Evolutionary conservation across 148 eudicot species (phyloP).

Genomic region (Rhododendron molle): DNA sequence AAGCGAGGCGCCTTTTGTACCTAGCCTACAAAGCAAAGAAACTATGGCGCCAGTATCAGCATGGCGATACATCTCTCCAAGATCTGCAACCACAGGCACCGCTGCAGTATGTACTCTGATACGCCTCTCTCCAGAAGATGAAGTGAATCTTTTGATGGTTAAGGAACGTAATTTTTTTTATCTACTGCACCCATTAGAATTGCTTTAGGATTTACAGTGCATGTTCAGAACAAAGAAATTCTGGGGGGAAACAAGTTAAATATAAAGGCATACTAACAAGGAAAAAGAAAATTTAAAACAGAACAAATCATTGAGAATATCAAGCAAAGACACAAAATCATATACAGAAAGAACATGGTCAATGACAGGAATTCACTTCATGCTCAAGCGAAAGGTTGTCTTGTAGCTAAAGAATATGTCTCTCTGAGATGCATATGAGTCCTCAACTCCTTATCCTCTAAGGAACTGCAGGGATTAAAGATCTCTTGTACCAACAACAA

Average conservation of each 20-base stretch:
- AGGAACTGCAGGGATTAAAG: neutral
- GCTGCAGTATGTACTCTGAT: conserved; percentile 97
- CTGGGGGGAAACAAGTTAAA: neutral
- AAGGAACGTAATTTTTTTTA: conserved; percentile 26
- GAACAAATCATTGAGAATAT: neutral
- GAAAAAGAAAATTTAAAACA: neutral
- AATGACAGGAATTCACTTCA: neutral
- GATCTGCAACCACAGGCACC: conserved; percentile 85
- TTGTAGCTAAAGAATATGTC: neutral
- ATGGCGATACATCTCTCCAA: conserved; percentile 89
- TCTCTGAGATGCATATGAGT: neutral
- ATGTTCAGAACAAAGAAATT: neutral
- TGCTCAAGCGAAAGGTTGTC: neutral
- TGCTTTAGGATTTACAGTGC: neutral
- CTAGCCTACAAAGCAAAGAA: conserved; percentile 80
- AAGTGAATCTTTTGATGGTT: conserved; percentile 67
- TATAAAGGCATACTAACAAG: neutral
- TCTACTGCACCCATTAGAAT: neutral
- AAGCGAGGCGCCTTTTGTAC: conserved; percentile 29
- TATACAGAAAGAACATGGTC: neutral
- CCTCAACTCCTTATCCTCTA: neutral
- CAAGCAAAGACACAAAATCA: neutral
- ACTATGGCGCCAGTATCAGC: conserved; percentile 91
- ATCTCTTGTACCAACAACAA: neutral
- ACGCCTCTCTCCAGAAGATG: conserved; percentile 99